Base-by-base conservation (phyloP, 495 filamentous ascomycete genomes). In the Trichoderma parareesei region DNA sequence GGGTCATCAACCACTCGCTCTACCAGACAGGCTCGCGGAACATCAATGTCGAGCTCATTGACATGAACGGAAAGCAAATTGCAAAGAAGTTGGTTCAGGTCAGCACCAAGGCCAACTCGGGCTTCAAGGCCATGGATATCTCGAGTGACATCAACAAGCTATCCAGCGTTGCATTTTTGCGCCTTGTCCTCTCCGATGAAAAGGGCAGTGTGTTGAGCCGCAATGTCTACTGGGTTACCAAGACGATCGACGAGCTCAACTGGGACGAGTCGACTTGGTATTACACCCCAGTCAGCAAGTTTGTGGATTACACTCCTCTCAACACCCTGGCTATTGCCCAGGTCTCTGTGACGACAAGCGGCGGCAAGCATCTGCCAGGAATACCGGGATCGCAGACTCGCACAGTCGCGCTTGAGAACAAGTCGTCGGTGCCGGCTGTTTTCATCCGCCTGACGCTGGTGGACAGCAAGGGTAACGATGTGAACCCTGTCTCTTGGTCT, bases 171-270 rank as follows among this genome's bases (percentile, higher is more conserved):
- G 82, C 73, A 5, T 85, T 88, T 60, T 66, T 88, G 20, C 74
- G 79, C 9, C 70, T 88, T 1, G 64, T 80, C 0, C 75, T 88
- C 0, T 71, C 70, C 6, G 70, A 78, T 38, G 69, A 62, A 8
- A 65, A 74, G 2, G 72, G 70, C 0, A 55, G 61, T 0, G 65
- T 74, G 5, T 65, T 87, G 0, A 87, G 84, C 65, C 76, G 85
- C 1, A 87, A 87, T 65, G 81, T 87, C 0, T 89, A 88, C 74
- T 88, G 87, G 87, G 67, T 88, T 0, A 67, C 82, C 9, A 70
- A 72, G 8, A 69, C 73, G 2, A 62, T 74, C 0, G 85, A 88
- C 65, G 74, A 71, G 5, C 68, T 88, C 11, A 75, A 84, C 43
- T 87, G 85, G 84, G 74, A 76, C 0, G 72, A 78, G 0, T 84